Evolutionary conservation across 202 grass and related monocot genomes (phyloP).

Genomic region (Schoenoplectus triqueter): DNA sequence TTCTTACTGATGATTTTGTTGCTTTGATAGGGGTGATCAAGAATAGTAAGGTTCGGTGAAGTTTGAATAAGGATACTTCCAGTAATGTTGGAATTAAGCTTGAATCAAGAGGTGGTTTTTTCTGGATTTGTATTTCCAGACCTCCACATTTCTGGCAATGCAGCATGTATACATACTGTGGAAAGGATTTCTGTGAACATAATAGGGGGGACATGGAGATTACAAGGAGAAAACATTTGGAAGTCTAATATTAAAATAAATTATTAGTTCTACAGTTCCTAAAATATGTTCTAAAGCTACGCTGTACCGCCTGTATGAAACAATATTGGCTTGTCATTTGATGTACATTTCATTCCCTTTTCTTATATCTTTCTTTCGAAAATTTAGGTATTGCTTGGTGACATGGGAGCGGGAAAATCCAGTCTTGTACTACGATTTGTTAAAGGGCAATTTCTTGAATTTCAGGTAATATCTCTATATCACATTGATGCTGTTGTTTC

Average conservation of each 20-base stretch:
- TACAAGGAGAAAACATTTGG: neutral
- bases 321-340: neutral
- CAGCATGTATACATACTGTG: neutral
- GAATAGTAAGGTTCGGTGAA: neutral
- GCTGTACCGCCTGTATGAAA: neutral
- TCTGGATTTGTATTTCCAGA: too few species aligned
- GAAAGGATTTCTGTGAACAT: neutral
- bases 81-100: neutral
- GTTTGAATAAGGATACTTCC: neutral
- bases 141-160: neutral
- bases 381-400: constrained; percentile 78
- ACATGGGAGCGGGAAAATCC: constrained; percentile 85
- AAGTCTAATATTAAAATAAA: constrained; percentile 1
- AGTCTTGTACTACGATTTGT: constrained; percentile 92
- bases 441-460: constrained; percentile 86
- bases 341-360: neutral
- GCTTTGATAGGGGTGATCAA: neutral
- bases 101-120: neutral
- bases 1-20: neutral
- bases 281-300: neutral
- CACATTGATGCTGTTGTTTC: neutral
- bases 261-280: neutral
- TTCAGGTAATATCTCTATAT: constrained; percentile 50
- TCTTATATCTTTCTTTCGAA: neutral
- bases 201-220: neutral